These are phyloP conservation scores for Yamadazyma atmosphaerica DNA, from an alignment of 1,139 yeast species.

Conservation along the genomic window DNA sequence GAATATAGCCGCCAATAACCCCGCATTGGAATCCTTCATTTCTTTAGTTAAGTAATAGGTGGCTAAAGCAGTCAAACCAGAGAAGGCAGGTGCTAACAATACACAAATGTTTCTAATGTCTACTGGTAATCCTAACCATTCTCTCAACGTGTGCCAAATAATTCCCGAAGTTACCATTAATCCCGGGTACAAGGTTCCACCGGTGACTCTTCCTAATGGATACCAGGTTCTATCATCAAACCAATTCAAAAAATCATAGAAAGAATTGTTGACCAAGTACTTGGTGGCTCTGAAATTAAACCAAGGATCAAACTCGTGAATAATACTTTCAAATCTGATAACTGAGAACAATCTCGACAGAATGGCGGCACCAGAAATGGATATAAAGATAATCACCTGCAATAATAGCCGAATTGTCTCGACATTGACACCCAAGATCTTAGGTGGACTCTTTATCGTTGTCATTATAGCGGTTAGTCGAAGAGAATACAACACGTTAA, in stretches of 20 bases:
- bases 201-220: slow-evolving; percentile 98
- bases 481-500: not conserved
- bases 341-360: slow-evolving; percentile 82
- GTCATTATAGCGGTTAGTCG: slow-evolving; percentile 1
- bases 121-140: slow-evolving; percentile 71
- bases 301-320: slow-evolving; percentile 99
- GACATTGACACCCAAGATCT: slow-evolving; percentile 36
- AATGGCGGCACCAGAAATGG: slow-evolving; percentile 87
- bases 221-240: slow-evolving; percentile 99
- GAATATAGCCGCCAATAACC: slow-evolving; percentile 87
- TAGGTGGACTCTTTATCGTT: slow-evolving; percentile 20
- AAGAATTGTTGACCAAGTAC: slow-evolving; percentile 79
- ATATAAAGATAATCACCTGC: slow-evolving; percentile 62
- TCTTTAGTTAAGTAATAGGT: slow-evolving; percentile 90
- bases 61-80: slow-evolving; percentile 88
- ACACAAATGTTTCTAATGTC: slow-evolving; percentile 97
- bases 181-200: slow-evolving; percentile 98
- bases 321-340: slow-evolving; percentile 88
- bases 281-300: slow-evolving; percentile 95
- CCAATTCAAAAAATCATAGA: slow-evolving; percentile 94
- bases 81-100: slow-evolving; percentile 92
- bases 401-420: slow-evolving; percentile 51
- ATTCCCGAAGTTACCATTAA: slow-evolving; percentile 95
- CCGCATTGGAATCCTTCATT: slow-evolving; percentile 88
- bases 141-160: slow-evolving; percentile 73